phyloP scores from a whole-genome alignment of 192 early-diverging fungal genomes.

The Coemansia guatemalensis region DNA sequence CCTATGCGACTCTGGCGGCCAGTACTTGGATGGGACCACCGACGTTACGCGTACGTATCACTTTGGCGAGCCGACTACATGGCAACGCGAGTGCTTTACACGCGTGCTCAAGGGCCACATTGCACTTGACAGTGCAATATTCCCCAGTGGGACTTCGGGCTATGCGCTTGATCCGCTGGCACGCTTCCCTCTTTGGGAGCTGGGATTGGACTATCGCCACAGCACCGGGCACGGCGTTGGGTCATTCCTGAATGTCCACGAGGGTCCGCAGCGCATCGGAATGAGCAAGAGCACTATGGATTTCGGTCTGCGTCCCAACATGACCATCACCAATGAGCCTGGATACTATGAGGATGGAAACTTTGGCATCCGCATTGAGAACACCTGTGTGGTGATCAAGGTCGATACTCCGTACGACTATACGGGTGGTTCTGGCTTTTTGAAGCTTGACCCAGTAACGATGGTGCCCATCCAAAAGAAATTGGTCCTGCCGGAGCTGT shows the following conservation, averaged over 20 bases:
- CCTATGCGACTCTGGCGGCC: constrained; percentile 94
- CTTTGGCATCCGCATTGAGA: constrained; percentile 98
- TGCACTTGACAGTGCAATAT: constrained; percentile 82
- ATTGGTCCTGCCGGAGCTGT: constrained; percentile 69
- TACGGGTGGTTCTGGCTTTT: constrained; percentile 70
- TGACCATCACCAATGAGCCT: constrained; percentile 97
- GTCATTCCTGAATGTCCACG: constrained; percentile 91
- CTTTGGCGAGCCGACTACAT: constrained; percentile 78
- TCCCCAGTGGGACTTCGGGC: constrained; percentile 84
- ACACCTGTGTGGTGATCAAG: constrained; percentile 80
- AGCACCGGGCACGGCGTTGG: constrained; percentile 99
- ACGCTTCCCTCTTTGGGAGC: constrained; percentile 82
- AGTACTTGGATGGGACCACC: constrained; percentile 96
- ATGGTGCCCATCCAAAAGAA: constrained; percentile 86
- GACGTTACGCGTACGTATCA: constrained; percentile 96
- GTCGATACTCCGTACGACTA: constrained; percentile 79
- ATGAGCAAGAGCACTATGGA: constrained; percentile 73
- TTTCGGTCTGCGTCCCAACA: constrained; percentile 76
- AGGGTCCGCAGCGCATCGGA: constrained; percentile 94
- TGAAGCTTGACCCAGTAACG: constrained; percentile 92
- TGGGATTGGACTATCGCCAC: constrained; percentile 94
- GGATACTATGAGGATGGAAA: constrained; percentile 96
- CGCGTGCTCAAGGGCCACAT: constrained; percentile 99
- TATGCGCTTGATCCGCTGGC: constrained; percentile 91
- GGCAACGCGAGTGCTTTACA: constrained; percentile 92